Base-by-base conservation (phyloP, 1,284 basidiomycete species). In the Cryptococcus floricola region DNA sequence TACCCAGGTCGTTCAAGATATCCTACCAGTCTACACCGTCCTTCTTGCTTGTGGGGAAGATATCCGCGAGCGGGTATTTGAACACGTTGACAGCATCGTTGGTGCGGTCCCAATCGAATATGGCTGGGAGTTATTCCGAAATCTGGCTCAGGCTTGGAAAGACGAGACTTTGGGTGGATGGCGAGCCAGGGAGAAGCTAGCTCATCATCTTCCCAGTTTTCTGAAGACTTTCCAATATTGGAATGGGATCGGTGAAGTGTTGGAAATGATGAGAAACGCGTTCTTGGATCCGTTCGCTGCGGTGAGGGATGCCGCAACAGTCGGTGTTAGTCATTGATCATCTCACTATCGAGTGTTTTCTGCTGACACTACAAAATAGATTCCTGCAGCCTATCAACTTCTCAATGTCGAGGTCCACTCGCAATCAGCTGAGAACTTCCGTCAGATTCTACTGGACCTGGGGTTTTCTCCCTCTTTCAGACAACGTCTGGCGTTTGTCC, bases 251-350 rank as follows among this genome's bases (percentile, higher is more conserved):
- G 77, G 70, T 53, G 69, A 62, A 48, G 71, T 84, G 8, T 62
- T 81, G 44, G 65, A 73, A 38, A 78, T 89, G 55, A 78, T 92
- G 65, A 78, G 80, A 60, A 80, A 80, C 53, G 88, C 87, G 1
- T 78, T 97, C 39, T 82, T 85, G 58, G 94, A 97, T 70, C 78
- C 80, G 16, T 89, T 92, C 56, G 87, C 90, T 37, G 86, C 88
- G 28, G 90, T 97, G 6, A 81, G 94, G 52, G 88, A 91, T 64
- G 85, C 85, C 19, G 89, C 87, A 3, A 82, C 91, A 23, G 68
- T 74, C 25, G 78, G 80, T 56, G 88, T 90, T 65, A 75, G 87
- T 82, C n/a, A 58, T 28, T 25, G 10, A 31, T 44, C n/a, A 34
- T 18, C 13, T 9, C 1, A 34, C 27, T 37, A 18, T 25, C 41